These are phyloP conservation scores for Ascochyta pisi DNA, from an alignment of 2,329 filamentous ascomycete species.

Conservation along the genomic window DNA sequence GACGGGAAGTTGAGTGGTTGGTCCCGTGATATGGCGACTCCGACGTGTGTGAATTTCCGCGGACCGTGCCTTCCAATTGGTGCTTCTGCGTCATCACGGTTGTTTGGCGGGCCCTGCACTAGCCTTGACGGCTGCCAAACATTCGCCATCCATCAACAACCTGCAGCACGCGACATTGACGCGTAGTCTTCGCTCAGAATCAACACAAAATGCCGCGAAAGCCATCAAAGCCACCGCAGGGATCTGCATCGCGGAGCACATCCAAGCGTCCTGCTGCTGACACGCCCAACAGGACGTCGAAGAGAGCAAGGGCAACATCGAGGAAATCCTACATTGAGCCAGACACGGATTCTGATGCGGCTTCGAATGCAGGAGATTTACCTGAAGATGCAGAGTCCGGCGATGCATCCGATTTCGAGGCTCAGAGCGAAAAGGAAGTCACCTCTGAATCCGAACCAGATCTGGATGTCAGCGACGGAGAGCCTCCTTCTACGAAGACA, in stretches of 20 bases:
- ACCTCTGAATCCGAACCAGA: slow-evolving; percentile 44
- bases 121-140: slow-evolving; percentile 15
- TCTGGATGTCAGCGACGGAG: slow-evolving; percentile 38
- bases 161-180: not conserved
- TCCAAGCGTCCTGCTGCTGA: slow-evolving; percentile 46
- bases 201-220: slow-evolving; percentile 40
- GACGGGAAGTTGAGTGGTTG: not conserved
- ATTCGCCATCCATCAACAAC: slow-evolving; percentile 10
- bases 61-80: slow-evolving; percentile 20
- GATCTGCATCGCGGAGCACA: slow-evolving; percentile 35
- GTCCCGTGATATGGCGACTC: slow-evolving; percentile 33
- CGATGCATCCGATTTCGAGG: slow-evolving; percentile 52
- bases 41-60: slow-evolving; percentile 20
- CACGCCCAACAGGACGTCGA: slow-evolving; percentile 42
- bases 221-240: slow-evolving; percentile 24
- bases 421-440: slow-evolving; percentile 42
- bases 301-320: slow-evolving; percentile 42
- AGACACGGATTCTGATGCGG: slow-evolving; percentile 31
- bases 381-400: slow-evolving; percentile 28
- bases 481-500: slow-evolving; percentile 36
- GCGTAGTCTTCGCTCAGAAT: not conserved
- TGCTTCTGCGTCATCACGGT: slow-evolving; percentile 27
- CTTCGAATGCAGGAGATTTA: not conserved
- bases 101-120: slow-evolving; percentile 23
- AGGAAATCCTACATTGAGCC: slow-evolving; percentile 46